phyloP scores from a whole-genome alignment of 345 rosid species.

The Psidium guajava region DNA sequence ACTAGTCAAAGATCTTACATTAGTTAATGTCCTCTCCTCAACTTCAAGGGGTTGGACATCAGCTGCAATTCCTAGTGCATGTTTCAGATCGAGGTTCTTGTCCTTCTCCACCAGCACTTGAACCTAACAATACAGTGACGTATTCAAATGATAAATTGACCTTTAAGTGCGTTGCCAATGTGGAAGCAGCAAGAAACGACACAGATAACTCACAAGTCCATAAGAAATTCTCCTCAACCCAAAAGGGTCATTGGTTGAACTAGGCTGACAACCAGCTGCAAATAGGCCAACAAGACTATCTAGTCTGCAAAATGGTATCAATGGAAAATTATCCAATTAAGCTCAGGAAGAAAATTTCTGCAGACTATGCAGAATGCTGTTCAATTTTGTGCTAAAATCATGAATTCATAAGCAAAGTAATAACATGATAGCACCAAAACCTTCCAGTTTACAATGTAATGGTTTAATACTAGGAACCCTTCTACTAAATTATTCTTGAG shows the following conservation, averaged over 20 bases:
- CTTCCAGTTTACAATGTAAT: background rate
- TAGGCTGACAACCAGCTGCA: slow-evolving; percentile 98
- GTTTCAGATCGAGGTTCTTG: slow-evolving; percentile 49
- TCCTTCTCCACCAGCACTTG: slow-evolving; percentile 79
- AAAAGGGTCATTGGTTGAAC: slow-evolving; percentile 87
- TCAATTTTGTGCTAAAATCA: background rate
- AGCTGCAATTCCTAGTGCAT: slow-evolving; percentile 63
- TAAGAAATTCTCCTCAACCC: slow-evolving; percentile 92
- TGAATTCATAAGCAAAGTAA: background rate
- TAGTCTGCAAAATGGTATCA: slow-evolving; percentile 33
- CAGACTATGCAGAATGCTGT: background rate
- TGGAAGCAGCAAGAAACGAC: background rate
- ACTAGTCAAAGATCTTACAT: slow-evolving; percentile 36
- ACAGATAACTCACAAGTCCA: slow-evolving; percentile 64
- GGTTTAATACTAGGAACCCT: background rate
- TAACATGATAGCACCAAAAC: background rate
- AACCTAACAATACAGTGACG: slow-evolving; percentile 29
- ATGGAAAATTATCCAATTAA: background rate
- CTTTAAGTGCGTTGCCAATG: background rate
- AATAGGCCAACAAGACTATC: slow-evolving; percentile 93
- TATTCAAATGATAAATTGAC: background rate
- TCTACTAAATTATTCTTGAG: background rate
- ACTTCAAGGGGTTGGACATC: slow-evolving; percentile 62
- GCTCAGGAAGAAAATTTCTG: background rate
- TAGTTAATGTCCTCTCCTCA: slow-evolving; percentile 39